These are phyloP conservation scores for Cyclotella baltica DNA, from an alignment of 108 stramenopile genomes.

Conservation along the genomic window DNA sequence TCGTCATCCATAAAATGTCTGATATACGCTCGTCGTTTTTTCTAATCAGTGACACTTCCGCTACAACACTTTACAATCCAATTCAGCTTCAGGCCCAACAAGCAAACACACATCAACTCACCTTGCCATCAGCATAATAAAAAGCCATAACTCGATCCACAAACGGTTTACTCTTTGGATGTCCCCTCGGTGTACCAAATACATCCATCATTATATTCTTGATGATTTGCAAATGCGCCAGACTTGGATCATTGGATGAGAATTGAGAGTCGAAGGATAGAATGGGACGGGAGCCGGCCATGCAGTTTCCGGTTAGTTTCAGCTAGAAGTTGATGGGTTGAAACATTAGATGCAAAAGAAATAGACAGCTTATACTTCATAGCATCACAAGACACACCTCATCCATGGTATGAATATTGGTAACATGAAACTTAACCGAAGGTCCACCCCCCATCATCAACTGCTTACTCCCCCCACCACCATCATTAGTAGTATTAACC, in stretches of 20 bases:
- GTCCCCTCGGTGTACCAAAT: constrained; percentile 96
- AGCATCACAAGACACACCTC: constrained; percentile 54
- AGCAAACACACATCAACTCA: constrained; percentile 43
- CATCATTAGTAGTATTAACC: constrained; percentile 44
- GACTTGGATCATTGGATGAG: constrained; percentile 5
- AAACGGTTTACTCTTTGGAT: constrained; percentile 99
- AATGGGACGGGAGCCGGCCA: constrained; percentile 95
- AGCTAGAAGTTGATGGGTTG: constrained; percentile 39
- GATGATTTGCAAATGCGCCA: constrained; percentile 79
- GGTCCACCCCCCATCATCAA: constrained; percentile 84
- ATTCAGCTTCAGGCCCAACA: background rate
- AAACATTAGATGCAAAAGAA: background rate
- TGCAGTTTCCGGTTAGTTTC: constrained; percentile 96
- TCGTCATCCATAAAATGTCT: constrained; percentile 79
- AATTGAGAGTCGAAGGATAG: constrained; percentile 95
- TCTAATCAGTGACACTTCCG: constrained; percentile 86
- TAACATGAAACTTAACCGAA: constrained; percentile 93
- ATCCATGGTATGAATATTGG: constrained; percentile 99
- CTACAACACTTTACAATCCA: background rate
- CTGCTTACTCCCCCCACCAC: constrained; percentile 14
- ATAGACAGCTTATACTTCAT: background rate
- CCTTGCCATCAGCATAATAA: constrained; percentile 94
- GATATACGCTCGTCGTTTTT: constrained; percentile 94
- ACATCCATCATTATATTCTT: constrained; percentile 95
- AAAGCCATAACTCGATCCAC: constrained; percentile 97